phyloP scores from a whole-genome alignment of 2,329 filamentous ascomycete species.

The Pestalotiopsis sp. region DNA sequence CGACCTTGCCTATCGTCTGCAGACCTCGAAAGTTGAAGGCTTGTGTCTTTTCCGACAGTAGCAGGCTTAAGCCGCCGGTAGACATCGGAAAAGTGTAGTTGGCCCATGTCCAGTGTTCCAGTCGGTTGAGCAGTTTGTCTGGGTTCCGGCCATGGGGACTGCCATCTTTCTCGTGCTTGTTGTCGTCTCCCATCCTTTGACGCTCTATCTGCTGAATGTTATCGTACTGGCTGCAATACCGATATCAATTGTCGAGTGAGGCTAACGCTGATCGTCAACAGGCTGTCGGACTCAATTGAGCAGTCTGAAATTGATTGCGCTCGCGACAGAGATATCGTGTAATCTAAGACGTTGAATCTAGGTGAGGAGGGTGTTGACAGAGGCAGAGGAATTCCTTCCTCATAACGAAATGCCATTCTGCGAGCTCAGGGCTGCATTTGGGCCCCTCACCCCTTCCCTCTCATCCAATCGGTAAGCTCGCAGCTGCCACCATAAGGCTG shows the following conservation, averaged over 20 bases:
- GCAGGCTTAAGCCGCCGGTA: conserved; percentile 46
- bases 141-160: neutral
- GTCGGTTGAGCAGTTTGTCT: conserved; percentile 21
- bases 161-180: neutral
- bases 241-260: neutral
- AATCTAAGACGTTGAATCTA: neutral
- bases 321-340: neutral
- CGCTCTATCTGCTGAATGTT: neutral
- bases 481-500: neutral
- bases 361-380: neutral
- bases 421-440: neutral
- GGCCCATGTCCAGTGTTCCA: conserved; percentile 48
- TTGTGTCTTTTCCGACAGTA: conserved; percentile 43
- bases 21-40: conserved; percentile 47
- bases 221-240: neutral
- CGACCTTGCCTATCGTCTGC: conserved; percentile 49
- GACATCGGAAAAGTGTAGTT: conserved; percentile 50
- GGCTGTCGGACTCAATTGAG: neutral
- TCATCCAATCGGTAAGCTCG: neutral
- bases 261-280: neutral
- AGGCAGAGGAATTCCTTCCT: neutral
- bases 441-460: neutral
- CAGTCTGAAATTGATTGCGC: neutral
- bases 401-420: neutral
- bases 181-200: neutral